These are phyloP conservation scores for Chaetoscypha palmicola DNA, from an alignment of 2,329 filamentous ascomycete genomes.

Conservation along the genomic window DNA sequence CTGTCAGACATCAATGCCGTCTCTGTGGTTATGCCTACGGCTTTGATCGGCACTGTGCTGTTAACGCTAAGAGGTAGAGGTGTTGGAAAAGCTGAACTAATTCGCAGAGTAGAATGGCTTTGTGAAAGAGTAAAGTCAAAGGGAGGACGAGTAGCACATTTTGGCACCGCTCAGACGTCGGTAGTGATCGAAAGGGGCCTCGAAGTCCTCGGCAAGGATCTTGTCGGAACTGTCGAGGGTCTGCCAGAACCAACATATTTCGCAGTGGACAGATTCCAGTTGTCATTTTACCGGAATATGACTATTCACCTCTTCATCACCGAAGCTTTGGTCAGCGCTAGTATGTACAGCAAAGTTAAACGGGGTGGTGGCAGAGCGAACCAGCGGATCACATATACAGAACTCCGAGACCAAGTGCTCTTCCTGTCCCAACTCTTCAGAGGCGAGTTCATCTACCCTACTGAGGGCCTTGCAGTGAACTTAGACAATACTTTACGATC, in stretches of 20 bases:
- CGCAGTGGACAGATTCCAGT: slow-evolving; percentile 90
- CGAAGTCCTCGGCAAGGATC: slow-evolving; percentile 81
- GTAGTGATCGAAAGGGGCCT: slow-evolving; percentile 83
- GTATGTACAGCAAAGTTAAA: slow-evolving; percentile 88
- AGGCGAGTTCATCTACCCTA: slow-evolving; percentile 93
- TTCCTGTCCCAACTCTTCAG: slow-evolving; percentile 93
- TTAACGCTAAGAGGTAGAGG: slow-evolving; percentile 86
- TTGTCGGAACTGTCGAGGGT: slow-evolving; percentile 73
- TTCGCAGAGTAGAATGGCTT: slow-evolving; percentile 86
- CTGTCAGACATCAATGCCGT: slow-evolving; percentile 92
- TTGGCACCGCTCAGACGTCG: slow-evolving; percentile 70
- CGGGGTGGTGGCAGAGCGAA: slow-evolving; percentile 76
- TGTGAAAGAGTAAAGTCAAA: slow-evolving; percentile 73
- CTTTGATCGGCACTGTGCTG: slow-evolving; percentile 87
- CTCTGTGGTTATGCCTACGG: slow-evolving; percentile 96
- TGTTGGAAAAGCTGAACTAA: slow-evolving; percentile 79
- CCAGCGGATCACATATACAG: slow-evolving; percentile 69
- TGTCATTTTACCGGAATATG: slow-evolving; percentile 99
- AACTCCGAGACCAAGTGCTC: slow-evolving; percentile 69
- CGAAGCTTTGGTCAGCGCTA: slow-evolving; percentile 81
- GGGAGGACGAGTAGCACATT: slow-evolving; percentile 89
- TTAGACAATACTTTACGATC: slow-evolving; percentile 71
- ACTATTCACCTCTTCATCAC: slow-evolving; percentile 97
- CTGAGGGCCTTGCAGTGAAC: slow-evolving; percentile 74
- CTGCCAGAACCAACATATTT: slow-evolving; percentile 89